Base-by-base conservation (phyloP, 305 asterid genomes). In the Salvia sclarea region DNA sequence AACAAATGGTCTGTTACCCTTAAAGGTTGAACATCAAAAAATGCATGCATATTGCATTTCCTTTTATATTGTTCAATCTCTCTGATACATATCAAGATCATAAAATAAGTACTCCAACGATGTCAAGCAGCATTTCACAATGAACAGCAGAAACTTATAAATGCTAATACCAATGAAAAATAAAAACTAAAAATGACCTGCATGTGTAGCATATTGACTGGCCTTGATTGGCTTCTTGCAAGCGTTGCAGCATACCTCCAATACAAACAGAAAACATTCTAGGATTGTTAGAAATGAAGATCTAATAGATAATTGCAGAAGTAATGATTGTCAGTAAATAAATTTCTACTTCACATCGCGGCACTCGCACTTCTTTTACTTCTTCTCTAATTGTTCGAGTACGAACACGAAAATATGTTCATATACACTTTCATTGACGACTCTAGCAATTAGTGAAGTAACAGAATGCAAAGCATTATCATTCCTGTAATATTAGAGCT, bases 191-290 rank as follows among this genome's bases (percentile, higher is more conserved):
- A 61, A 16, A 59, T 61, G 69, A 89, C 98, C 96, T 91, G 95
- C 86, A 79, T 91, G 98, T 30, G 76, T 78, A 61, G 86, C 81
- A 13, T 82, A 91, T 25, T 86, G 93, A 77, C 96, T 85, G 82
- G 92, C 82, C 86, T 83, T 89, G 83, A 91, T 78, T 79, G 96
- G 95, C 90, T 84, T 91, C 88, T 71, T 86, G 81, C 98, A 91
- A 70, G 90, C 81, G 81, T 89, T 91, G 82, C 98, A 91, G 86
- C 84, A 74, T 56, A 91, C 98, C 98, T 91, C 75, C 78, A 85
- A 79, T 66, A 67, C 60, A 83, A 72, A 55, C 33, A 56, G 68
- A 60, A 73, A 57, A 83, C 28, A 64, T 69, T 59, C 44, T 54
- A 31, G 44, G 30, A 49, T 57, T 58, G 33, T 57, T 50, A 66